Evolutionary conservation across 495 filamentous ascomycete species (phyloP), one percentile per base, ranked within the genome.

Genomic region (Oleoguttula mirabilis): DNA sequence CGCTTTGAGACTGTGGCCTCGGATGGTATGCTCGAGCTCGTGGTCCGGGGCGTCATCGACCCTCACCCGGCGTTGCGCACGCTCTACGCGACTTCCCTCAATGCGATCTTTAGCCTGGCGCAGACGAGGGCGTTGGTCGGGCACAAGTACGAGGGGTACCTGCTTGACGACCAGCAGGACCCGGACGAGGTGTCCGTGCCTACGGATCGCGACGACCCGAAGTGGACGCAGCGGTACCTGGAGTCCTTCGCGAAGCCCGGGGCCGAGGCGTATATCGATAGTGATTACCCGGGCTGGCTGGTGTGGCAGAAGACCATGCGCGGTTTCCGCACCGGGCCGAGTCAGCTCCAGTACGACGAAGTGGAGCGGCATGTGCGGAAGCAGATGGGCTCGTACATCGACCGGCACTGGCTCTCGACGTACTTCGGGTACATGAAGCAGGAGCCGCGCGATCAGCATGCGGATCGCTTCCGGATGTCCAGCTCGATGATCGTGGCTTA

Each of bases 371-470:
- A 71, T 1, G 76, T 78, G 16, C 78, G 87, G n/a, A 70, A 72
- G 25, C 79, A 83, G 53, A 90, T 99, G 53, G 92, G 84, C 31
- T 71, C 70, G 36, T 58, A 85, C 28, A 68, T 99, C 38, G 80
- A 82, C 43, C 76, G 77, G 32, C 69, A 83, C 41, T 96, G 90
- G 92, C 82, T 94, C 50, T 72, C 75, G 41, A 79, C 77, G 35
- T 90, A 80, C 62, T 99, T 96, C 54, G 79, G 71, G 27, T 94
- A 85, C 57, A 69, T 96, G 63, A 99, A 95, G 64, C 90, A 99
- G 60, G 90, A 99, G 61, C 90, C 90, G 12, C 76, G 88, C 19
- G 90, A 99, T 60, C 63, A 77, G 8, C 63, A 66, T 2, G 70
- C 82, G 0, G 90, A 99, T 57, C 77, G 90, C 32, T 96, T 96